Conservation (phyloP, 2,329 filamentous ascomycete genomes). For the Cladosporium phlei region DNA sequence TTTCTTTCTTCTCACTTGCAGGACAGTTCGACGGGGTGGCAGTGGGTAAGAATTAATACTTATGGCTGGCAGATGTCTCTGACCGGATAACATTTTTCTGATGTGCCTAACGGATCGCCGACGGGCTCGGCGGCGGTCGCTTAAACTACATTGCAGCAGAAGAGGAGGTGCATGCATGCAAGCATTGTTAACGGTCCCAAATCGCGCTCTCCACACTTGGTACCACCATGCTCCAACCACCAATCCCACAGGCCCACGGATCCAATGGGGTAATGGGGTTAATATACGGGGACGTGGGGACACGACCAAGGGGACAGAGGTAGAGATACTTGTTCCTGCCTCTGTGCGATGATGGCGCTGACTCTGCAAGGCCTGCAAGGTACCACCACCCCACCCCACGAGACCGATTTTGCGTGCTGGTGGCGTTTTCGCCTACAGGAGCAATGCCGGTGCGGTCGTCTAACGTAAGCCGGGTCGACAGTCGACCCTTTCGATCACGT, state of each 20-base stretch:
- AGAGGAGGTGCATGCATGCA: constrained; percentile 15
- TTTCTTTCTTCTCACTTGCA: constrained; percentile 8
- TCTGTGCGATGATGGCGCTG: constrained; percentile 4
- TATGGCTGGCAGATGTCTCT: background rate
- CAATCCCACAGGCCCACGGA: background rate
- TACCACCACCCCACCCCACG: too few relatives aligned
- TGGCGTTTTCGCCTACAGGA: too few relatives aligned
- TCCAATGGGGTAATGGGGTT: constrained; percentile 7
- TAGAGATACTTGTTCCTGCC: too few relatives aligned
- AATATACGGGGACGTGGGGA: too few relatives aligned
- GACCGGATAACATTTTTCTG: constrained; percentile 5
- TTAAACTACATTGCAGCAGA: too few relatives aligned
- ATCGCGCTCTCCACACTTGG: too few relatives aligned
- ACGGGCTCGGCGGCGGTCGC: constrained; percentile 13
- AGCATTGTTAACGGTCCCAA: constrained; percentile 10
- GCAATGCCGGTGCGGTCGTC: too few relatives aligned
- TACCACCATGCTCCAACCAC: constrained; percentile 7
- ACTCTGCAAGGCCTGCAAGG: constrained; percentile 12
- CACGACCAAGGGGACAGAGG: too few relatives aligned
- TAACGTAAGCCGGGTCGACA: too few relatives aligned
- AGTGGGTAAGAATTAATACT: constrained; percentile 9
- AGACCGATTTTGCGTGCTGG: too few relatives aligned
- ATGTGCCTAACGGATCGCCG: constrained; percentile 10
- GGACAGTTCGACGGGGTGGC: constrained; percentile 1
- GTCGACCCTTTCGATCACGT: too few relatives aligned